Evolutionary conservation across 768 basidiomycete species (phyloP).

Genomic region (Hemileccinum impolitum): DNA sequence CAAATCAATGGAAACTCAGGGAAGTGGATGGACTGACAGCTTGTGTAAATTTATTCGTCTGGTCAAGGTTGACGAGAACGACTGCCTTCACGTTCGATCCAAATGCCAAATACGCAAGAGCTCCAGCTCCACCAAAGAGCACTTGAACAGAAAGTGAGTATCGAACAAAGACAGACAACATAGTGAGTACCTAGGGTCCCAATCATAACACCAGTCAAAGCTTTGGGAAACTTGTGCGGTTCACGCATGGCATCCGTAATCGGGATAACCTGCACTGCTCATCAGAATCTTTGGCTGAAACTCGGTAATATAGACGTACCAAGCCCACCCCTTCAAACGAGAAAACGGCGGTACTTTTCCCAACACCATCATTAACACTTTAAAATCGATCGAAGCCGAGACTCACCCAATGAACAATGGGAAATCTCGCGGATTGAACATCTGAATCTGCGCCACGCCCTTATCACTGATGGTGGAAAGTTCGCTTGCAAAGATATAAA

Average conservation of each 20-base stretch:
- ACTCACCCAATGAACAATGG: constrained; percentile 87
- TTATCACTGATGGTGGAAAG: constrained; percentile 56
- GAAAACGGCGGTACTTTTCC: constrained; percentile 86
- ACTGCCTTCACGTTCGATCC: constrained; percentile 88
- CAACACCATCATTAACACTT: constrained; percentile 5
- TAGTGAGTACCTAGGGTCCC: constrained; percentile 59
- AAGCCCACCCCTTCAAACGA: constrained; percentile 98
- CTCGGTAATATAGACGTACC: constrained; percentile 38
- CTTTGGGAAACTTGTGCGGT: constrained; percentile 87
- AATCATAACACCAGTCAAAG: constrained; percentile 89
- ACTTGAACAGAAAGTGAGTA: constrained; percentile 37
- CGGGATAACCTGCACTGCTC: constrained; percentile 68
- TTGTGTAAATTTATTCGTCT: constrained; percentile 82
- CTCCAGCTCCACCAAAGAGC: constrained; percentile 86
- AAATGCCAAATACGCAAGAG: constrained; percentile 84
- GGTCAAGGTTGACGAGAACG: constrained; percentile 90
- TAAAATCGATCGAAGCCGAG: background rate
- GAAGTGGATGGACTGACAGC: constrained; percentile 49
- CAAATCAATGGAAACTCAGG: constrained; percentile 1
- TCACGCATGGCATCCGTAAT: constrained; percentile 97
- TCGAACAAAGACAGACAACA: background rate
- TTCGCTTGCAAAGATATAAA: constrained; percentile 91
- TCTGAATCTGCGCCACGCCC: constrained; percentile 74
- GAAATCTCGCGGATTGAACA: constrained; percentile 90
- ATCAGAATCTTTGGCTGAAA: background rate